These are phyloP conservation scores for Penicillium occitanis DNA, from an alignment of 2,329 filamentous ascomycete species.

Conservation along the genomic window DNA sequence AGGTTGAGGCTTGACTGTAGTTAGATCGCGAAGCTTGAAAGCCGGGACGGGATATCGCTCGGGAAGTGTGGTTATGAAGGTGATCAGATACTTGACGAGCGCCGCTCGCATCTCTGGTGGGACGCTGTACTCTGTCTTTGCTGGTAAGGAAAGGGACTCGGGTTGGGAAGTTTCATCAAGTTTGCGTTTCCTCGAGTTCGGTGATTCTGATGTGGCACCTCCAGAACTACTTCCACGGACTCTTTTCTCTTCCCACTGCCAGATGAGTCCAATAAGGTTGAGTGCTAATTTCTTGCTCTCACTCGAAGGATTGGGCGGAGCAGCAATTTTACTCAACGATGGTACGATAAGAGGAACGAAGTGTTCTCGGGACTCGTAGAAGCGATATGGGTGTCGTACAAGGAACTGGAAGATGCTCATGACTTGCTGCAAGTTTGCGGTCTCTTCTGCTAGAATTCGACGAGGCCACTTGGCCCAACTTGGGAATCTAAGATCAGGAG, in stretches of 20 bases:
- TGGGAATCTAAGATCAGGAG: slow-evolving; percentile 69
- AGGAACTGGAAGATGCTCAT: slow-evolving; percentile 97
- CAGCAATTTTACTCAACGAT: slow-evolving; percentile 83
- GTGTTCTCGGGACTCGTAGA: slow-evolving; percentile 92
- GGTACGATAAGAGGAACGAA: slow-evolving; percentile 86
- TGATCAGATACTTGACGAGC: slow-evolving; percentile 91
- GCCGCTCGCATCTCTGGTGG: slow-evolving; percentile 67
- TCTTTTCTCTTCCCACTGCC: slow-evolving; percentile 86
- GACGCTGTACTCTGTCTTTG: slow-evolving; percentile 65
- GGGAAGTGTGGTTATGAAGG: slow-evolving; percentile 86
- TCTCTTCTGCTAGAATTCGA: slow-evolving; percentile 89
- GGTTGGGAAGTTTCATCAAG: slow-evolving; percentile 63
- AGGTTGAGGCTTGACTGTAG: slow-evolving; percentile 49
- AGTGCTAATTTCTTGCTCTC: slow-evolving; percentile 90
- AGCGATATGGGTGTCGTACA: slow-evolving; percentile 85
- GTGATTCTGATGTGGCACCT: slow-evolving; percentile 62
- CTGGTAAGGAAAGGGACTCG: slow-evolving; percentile 55
- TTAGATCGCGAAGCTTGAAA: slow-evolving; percentile 61
- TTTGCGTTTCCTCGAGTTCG: slow-evolving; percentile 71
- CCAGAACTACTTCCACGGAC: slow-evolving; percentile 55
- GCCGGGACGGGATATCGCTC: slow-evolving; percentile 80
- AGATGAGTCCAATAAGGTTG: slow-evolving; percentile 86
- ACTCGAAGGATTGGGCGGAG: slow-evolving; percentile 74
- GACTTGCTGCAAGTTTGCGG: slow-evolving; percentile 91
- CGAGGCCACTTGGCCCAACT: slow-evolving; percentile 88